These are phyloP conservation scores for Conticribra guillardii DNA, from an alignment of 108 stramenopile genomes.

Conservation along the genomic window DNA sequence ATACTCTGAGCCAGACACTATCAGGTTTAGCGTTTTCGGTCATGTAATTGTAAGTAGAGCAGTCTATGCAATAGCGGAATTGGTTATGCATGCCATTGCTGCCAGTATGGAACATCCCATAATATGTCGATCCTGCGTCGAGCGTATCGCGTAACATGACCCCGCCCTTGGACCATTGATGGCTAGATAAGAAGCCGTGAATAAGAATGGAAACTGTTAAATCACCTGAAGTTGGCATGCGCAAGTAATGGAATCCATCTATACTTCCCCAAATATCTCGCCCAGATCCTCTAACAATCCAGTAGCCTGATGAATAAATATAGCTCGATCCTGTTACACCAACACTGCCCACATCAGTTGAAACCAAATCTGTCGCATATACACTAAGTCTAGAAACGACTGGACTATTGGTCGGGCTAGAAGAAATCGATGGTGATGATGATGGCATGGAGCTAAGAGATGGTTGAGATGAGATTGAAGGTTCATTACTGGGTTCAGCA, in stretches of 20 bases:
- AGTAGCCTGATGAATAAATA: conserved; percentile 17
- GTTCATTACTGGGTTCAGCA: too few relatives aligned
- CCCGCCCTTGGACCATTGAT: conserved; percentile 39
- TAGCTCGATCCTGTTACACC: conserved; percentile 1
- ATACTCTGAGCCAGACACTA: conserved; percentile 33
- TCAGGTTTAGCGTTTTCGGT: not conserved
- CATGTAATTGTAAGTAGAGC: conserved; percentile 3
- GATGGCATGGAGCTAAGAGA: too few relatives aligned
- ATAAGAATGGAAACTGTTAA: conserved; percentile 27
- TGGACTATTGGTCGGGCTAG: conserved; percentile 13
- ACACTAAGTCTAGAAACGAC: conserved; percentile 1
- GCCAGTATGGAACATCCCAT: conserved; percentile 9
- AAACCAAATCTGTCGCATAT: not conserved
- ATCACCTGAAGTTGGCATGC: conserved; percentile 46
- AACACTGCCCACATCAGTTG: conserved; percentile 14
- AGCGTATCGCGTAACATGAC: conserved; percentile 35
- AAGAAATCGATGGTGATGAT: conserved; percentile 14
- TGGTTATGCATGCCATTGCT: conserved; percentile 22
- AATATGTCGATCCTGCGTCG: conserved; percentile 4
- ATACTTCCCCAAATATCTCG: conserved; percentile 19
- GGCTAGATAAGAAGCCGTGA: conserved; percentile 11
- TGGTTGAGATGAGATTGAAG: too few relatives aligned
- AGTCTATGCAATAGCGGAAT: conserved; percentile 21
- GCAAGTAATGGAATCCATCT: conserved; percentile 49
- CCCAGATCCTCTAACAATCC: conserved; percentile 28